These are phyloP conservation scores for Colletotrichum gloeosporioides DNA, from an alignment of 2,329 filamentous ascomycete genomes.

Conservation along the genomic window DNA sequence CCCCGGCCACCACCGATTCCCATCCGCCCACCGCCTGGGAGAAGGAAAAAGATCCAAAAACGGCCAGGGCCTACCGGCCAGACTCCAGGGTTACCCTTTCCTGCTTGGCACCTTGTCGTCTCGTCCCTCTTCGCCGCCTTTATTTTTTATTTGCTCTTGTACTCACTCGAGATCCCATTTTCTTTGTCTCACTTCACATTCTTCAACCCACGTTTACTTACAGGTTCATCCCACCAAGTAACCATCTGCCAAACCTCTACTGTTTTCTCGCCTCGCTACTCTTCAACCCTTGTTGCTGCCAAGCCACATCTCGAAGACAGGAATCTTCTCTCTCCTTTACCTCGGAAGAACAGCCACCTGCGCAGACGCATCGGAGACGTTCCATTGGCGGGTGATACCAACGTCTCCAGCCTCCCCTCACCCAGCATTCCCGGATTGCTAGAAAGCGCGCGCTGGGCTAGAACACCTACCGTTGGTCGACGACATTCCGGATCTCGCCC, in stretches of 20 bases:
- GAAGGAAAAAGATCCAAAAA: neutral
- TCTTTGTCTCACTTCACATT: conserved; percentile 16
- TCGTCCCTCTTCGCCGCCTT: neutral
- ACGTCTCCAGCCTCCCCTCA: neutral
- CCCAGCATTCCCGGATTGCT: neutral
- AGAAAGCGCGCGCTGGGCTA: neutral
- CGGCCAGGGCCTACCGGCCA: neutral
- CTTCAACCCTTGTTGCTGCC: neutral
- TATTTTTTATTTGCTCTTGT: neutral
- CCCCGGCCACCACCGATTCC: neutral
- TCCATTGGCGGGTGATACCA: neutral
- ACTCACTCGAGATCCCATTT: neutral
- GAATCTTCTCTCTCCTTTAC: neutral
- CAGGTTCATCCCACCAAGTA: neutral
- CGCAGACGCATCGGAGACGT: neutral
- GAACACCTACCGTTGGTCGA: neutral
- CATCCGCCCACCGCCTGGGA: neutral
- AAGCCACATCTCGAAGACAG: neutral
- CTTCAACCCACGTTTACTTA: conserved; percentile 7
- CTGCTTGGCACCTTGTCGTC: neutral
- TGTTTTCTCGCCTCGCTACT: neutral
- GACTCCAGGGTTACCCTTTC: neutral
- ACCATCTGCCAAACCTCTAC: neutral
- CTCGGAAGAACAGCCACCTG: neutral
- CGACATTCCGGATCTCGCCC: neutral